Percentiles rank a stretch among this genome's conserved stretches.
Conservation (phyloP, 805 yeast genomes). For the Diddensiella santjacobensis region DNA sequence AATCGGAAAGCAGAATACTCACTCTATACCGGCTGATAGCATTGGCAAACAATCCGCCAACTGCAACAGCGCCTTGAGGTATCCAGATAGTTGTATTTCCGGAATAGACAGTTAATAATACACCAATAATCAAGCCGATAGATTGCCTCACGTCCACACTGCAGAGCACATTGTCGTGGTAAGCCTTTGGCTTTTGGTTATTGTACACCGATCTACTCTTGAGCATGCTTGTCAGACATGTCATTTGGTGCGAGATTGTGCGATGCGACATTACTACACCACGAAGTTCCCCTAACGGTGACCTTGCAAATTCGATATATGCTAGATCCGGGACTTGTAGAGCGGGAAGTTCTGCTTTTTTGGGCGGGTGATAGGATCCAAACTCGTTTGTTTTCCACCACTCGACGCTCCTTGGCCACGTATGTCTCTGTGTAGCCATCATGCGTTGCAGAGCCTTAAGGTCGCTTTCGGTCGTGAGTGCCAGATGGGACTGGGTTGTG, state of each 20-base stretch:
- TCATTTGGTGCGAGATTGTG: conserved; percentile 86
- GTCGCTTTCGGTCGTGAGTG: conserved; percentile 77
- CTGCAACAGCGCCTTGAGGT: conserved; percentile 66
- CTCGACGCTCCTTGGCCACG: conserved; percentile 71
- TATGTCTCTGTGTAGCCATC: conserved; percentile 42
- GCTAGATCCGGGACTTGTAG: conserved; percentile 79
- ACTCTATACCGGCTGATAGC: conserved; percentile 67
- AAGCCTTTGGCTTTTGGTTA: conserved; percentile 35
- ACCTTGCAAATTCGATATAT: conserved; percentile 85
- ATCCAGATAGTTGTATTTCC: conserved; percentile 83
- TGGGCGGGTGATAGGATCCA: conserved; percentile 61
- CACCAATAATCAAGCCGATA: conserved; percentile 80
- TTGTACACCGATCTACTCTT: conserved; percentile 39
- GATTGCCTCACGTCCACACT: conserved; percentile 72
- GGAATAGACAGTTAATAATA: conserved; percentile 73
- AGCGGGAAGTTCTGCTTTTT: conserved; percentile 57
- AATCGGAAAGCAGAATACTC: conserved; percentile 76
- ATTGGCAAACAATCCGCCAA: conserved; percentile 84
- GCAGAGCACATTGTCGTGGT: conserved; percentile 50
- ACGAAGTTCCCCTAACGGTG: conserved; percentile 84
- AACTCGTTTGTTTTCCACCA: conserved; percentile 85
- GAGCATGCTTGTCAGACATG: conserved; percentile 62
- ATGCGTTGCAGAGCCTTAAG: conserved; percentile 69
- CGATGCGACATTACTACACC: conserved; percentile 93
- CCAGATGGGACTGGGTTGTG: conserved; percentile 69